Conservation (phyloP, 305 asterid species). For the Andrographis paniculata region DNA sequence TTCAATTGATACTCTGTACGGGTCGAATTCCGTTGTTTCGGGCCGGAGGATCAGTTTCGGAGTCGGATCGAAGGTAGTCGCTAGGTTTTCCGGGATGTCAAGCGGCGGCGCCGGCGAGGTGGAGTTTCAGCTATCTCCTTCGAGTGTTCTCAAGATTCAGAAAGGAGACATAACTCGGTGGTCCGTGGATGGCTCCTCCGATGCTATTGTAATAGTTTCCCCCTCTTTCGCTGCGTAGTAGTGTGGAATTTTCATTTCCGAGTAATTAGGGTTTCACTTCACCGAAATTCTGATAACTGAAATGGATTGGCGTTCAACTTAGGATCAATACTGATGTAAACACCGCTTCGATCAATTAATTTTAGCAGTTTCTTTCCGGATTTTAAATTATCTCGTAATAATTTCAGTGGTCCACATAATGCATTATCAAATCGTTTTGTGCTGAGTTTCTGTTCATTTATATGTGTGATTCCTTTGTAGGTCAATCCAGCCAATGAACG, state of each 20-base stretch:
- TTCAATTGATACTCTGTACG: conserved; percentile 16
- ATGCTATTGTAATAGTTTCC: conserved; percentile 58
- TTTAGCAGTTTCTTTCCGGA: too few species aligned
- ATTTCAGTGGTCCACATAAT: neutral
- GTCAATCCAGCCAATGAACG: conserved; percentile 91
- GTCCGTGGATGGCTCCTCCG: conserved; percentile 78
- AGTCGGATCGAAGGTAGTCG: conserved; percentile 15
- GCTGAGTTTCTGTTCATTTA: neutral
- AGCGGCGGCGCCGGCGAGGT: conserved; percentile 26
- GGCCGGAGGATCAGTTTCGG: conserved; percentile 10
- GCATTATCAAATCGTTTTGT: neutral
- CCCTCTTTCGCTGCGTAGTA: neutral
- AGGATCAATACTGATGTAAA: too few species aligned
- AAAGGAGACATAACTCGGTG: conserved; percentile 82
- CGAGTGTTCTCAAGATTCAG: conserved; percentile 52
- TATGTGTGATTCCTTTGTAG: conserved; percentile 27
- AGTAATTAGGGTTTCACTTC: neutral
- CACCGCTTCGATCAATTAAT: too few species aligned
- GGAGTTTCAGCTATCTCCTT: conserved; percentile 42
- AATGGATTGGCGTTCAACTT: too few species aligned
- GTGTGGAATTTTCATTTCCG: neutral
- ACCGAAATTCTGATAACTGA: too few species aligned
- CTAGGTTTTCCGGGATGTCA: conserved; percentile 41
- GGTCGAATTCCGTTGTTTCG: conserved; percentile 24
- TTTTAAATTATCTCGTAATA: neutral